Evolutionary conservation across 805 yeast genomes (phyloP), one percentile per base, ranked within the genome.

Genomic region (Hemisphaericaspora nanyangensis): DNA sequence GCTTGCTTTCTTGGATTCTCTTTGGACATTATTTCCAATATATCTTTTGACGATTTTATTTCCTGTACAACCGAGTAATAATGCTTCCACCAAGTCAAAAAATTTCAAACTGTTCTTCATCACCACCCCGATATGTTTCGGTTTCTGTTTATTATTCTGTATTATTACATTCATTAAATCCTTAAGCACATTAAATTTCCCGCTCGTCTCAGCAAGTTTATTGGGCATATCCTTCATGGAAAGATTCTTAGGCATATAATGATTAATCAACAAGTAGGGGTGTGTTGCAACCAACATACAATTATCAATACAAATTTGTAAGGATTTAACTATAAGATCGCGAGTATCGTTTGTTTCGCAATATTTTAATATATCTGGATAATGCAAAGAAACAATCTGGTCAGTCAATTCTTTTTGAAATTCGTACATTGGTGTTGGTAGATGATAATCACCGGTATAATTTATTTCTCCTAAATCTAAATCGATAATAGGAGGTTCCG

Each of bases 381-480:
- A 91, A 61, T 91, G 98, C 29, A 89, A 68, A 1, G 95, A 85
- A 10, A 91, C 85, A 22, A 93, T 89, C 56, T 89, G 96, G 59
- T 91, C 95, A 8, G 90, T 86, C 37, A 91, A 70, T 52, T 89
- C 93, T 52, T 81, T 83, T 56, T 91, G 98, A 49, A 85, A 85
- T 45, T 84, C 87, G 38, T 82, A 77, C 80, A 89, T 77, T 3
- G 95, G 90, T 6, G 91, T 82, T 1, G 95, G 85, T 19, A 89
- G 65, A 57, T 79, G 76, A 56, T 86, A 88, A 46, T 84, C 95
- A 10, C 88, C 73, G 8, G 73, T 65, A 3, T 50, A 52, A 43
- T 72, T 71, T 38, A 60, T 56, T 17, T 71, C 68, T n/a, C 66
- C 69, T 18, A 80, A 70, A 28, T 65, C 63, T 20, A 66, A 50